These are phyloP conservation scores for Antitrichia curtipendula DNA, from an alignment of 225 moss, liverwort and hornwort genomes.

Conservation along the genomic window DNA sequence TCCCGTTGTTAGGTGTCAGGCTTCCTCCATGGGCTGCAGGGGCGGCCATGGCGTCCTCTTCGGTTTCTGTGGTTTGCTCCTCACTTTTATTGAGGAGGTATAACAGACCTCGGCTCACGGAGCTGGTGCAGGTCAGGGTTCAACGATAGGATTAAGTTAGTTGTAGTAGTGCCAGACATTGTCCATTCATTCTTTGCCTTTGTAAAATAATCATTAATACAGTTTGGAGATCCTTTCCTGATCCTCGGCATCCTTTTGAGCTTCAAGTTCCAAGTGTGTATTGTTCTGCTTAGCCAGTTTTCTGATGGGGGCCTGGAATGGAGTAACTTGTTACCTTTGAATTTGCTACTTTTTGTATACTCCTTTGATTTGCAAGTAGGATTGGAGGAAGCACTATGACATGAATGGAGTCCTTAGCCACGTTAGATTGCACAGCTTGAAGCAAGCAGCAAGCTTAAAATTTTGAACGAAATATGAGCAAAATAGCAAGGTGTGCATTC, in stretches of 20 bases:
- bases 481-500: no score
- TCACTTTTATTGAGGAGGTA: constrained; percentile 73
- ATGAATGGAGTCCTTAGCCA: neutral
- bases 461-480: neutral
- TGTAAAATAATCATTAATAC: constrained; percentile 6
- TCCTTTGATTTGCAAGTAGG: no score
- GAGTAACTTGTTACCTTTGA: no score
- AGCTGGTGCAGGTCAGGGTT: constrained; percentile 69
- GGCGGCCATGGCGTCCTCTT: constrained; percentile 79
- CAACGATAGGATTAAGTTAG: constrained; percentile 28
- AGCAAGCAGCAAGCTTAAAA: neutral
- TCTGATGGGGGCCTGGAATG: neutral
- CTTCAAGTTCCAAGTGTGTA: neutral
- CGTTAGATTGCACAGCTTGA: neutral
- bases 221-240: neutral
- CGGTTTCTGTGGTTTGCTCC: constrained; percentile 86
- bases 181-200: constrained; percentile 3
- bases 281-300: neutral
- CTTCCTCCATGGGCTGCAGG: constrained; percentile 92
- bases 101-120: constrained; percentile 60
- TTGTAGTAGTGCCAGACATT: neutral
- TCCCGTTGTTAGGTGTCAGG: constrained; percentile 29
- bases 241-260: neutral
- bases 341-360: neutral
- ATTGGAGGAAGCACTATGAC: neutral